Evolutionary conservation across 2,329 filamentous ascomycete species (phyloP).

Genomic region (Dactylonectria macrodidyma): DNA sequence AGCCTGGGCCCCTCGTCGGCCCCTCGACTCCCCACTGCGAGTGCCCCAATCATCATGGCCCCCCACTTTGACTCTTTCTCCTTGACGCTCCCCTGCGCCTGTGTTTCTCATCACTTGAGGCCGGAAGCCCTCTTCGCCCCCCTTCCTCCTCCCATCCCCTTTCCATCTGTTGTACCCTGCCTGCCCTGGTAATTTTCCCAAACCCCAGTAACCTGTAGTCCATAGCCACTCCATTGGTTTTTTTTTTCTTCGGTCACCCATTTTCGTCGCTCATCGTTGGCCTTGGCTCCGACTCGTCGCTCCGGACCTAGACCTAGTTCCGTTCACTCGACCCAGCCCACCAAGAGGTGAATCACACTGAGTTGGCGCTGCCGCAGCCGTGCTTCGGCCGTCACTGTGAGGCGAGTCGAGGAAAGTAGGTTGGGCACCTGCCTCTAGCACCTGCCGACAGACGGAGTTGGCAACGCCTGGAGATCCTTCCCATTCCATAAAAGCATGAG

Average conservation of each 20-base stretch:
- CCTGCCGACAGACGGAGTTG: constrained; percentile 39
- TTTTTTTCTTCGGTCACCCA: constrained; percentile 37
- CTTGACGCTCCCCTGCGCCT: constrained; percentile 26
- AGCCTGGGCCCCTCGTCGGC: constrained; percentile 18
- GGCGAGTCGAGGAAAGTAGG: constrained; percentile 24
- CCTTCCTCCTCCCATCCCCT: constrained; percentile 35
- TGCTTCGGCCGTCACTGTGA: constrained; percentile 25
- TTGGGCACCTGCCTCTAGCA: constrained; percentile 25
- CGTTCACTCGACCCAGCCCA: constrained; percentile 39
- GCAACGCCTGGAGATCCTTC: constrained; percentile 36
- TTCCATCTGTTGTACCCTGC: constrained; percentile 18
- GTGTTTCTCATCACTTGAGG: constrained; percentile 17
- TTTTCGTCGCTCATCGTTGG: constrained; percentile 41
- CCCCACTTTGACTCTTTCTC: constrained; percentile 20
- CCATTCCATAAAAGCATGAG: constrained; percentile 46
- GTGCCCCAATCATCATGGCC: constrained; percentile 28
- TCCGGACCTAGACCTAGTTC: constrained; percentile 40
- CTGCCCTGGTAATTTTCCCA: constrained; percentile 30
- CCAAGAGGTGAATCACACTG: constrained; percentile 28
- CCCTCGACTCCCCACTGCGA: constrained; percentile 20
- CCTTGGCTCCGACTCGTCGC: constrained; percentile 38
- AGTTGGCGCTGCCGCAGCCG: constrained; percentile 27
- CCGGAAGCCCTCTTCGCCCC: constrained; percentile 40
- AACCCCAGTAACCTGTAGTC: constrained; percentile 36
- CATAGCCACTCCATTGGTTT: constrained; percentile 47